Evolutionary conservation across 768 basidiomycete species (phyloP).

Genomic region (Boletus reticulatus): DNA sequence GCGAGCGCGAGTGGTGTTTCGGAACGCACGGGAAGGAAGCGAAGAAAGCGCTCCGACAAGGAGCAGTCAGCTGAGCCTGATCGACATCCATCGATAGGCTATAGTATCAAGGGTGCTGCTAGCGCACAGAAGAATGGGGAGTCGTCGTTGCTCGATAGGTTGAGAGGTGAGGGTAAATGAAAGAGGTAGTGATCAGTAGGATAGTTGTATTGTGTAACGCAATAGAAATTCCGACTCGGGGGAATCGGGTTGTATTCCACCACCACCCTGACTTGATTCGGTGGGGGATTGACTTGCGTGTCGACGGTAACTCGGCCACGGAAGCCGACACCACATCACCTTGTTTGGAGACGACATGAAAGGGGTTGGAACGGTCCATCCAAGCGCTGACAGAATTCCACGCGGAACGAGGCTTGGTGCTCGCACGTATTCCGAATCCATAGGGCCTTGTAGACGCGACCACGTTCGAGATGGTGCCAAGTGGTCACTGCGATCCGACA

Average conservation of each 20-base stretch:
- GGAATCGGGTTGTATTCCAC: no score
- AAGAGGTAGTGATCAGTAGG: conserved; percentile 27
- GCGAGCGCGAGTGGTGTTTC: conserved; percentile 10
- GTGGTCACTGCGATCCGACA: conserved; percentile 65
- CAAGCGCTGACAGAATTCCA: conserved; percentile 62
- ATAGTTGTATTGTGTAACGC: conserved; percentile 17
- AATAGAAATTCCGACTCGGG: conserved; percentile 6
- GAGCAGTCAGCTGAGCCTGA: conserved; percentile 29
- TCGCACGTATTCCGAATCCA: conserved; percentile 42
- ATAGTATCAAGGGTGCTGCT: conserved; percentile 57
- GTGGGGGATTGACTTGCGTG: conserved; percentile 1
- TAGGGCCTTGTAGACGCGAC: conserved; percentile 62
- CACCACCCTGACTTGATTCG: not conserved
- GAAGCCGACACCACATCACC: conserved; percentile 43
- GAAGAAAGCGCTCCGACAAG: conserved; percentile 19
- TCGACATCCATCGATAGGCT: conserved; percentile 40
- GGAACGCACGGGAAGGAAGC: conserved; percentile 20
- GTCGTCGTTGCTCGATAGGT: conserved; percentile 37
- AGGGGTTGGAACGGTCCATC: conserved; percentile 39
- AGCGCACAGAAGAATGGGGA: conserved; percentile 25
- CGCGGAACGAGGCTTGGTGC: conserved; percentile 54
- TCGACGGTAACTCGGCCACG: conserved; percentile 19
- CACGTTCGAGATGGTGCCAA: conserved; percentile 78
- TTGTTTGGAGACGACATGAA: conserved; percentile 38
- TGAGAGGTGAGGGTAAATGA: conserved; percentile 25